phyloP scores from a whole-genome alignment of 345 rosid species.

The Sapria himalayana region DNA sequence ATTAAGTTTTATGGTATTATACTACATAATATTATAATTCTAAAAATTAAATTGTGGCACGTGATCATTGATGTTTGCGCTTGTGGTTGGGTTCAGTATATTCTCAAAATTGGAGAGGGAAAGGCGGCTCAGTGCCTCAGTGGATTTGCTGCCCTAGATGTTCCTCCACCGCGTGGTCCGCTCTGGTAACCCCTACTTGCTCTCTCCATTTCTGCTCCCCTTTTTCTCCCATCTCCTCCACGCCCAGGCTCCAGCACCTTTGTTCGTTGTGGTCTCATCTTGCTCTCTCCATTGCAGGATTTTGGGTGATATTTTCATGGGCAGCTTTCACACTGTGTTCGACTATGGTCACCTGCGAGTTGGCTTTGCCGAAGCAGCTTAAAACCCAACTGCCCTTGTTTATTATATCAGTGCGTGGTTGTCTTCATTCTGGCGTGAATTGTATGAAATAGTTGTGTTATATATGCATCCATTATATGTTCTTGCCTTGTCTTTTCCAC shows the following conservation, averaged over 20 bases:
- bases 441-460: too few relatives aligned
- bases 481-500: too few relatives aligned
- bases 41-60: not conserved
- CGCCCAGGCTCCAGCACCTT: not conserved
- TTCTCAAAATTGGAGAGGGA: slow-evolving; percentile 73
- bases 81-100: slow-evolving; percentile 32
- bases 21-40: too few relatives aligned
- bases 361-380: slow-evolving; percentile 74
- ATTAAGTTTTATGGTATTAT: too few relatives aligned
- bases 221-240: not conserved
- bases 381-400: slow-evolving; percentile 4
- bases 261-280: not conserved
- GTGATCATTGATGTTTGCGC: not conserved
- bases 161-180: slow-evolving; percentile 85
- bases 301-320: slow-evolving; percentile 73
- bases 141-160: slow-evolving; percentile 63
- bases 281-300: slow-evolving; percentile 33
- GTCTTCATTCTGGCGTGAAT: too few relatives aligned
- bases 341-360: slow-evolving; percentile 63
- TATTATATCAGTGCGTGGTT: too few relatives aligned
- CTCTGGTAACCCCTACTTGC: slow-evolving; percentile 36
- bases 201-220: not conserved
- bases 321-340: slow-evolving; percentile 56
- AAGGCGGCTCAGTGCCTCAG: slow-evolving; percentile 67
- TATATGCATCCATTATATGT: too few relatives aligned